Evolutionary conservation across 306 rosid species (phyloP).

Genomic region (Trifolium dubium): DNA sequence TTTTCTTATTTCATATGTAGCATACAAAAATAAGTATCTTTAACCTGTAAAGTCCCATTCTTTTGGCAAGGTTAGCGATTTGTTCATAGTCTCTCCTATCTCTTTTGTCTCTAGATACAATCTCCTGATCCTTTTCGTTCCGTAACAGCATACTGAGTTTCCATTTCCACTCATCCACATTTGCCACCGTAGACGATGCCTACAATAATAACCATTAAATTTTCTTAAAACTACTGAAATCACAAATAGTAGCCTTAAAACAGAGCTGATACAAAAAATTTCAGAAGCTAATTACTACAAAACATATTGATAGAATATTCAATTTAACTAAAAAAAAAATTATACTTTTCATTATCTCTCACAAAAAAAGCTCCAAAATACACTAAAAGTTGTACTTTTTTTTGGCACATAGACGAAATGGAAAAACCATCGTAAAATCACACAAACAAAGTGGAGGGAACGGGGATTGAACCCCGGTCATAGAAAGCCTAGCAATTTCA

Average conservation of each 20-base stretch:
- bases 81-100: conserved; percentile 97
- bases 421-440: no score
- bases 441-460: no score
- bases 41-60: conserved; percentile 90
- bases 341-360: no score
- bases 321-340: background rate
- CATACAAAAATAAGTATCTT: conserved; percentile 23
- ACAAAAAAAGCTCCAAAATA: no score
- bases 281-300: conserved; percentile 20
- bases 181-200: conserved; percentile 92
- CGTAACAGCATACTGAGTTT: conserved; percentile 87
- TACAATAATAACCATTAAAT: conserved; percentile 45
- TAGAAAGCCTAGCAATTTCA: no score
- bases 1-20: background rate
- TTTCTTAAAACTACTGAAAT: conserved; percentile 29
- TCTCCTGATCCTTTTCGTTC: conserved; percentile 86
- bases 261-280: conserved; percentile 17
- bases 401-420: no score
- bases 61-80: conserved; percentile 87
- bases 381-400: no score
- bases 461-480: no score
- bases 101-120: conserved; percentile 80
- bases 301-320: conserved; percentile 2
- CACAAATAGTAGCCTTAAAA: conserved; percentile 12
- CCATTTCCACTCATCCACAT: conserved; percentile 99